Evolutionary conservation across 148 eudicot genomes (phyloP).

Genomic region (Chenopodium quinoa): DNA sequence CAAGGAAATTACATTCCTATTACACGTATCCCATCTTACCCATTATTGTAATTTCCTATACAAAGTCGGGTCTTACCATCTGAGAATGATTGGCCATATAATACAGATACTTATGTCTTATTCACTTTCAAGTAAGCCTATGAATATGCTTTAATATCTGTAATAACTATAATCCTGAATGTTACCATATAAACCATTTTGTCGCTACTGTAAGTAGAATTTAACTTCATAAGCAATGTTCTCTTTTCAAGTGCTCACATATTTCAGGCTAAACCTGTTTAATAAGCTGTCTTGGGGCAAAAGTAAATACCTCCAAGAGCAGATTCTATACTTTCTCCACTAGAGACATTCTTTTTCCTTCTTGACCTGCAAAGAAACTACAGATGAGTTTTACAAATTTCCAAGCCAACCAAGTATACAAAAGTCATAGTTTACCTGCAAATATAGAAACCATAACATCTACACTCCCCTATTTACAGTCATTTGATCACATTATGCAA

Average conservation of each 20-base stretch:
- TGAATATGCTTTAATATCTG: background rate
- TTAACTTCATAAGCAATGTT: background rate
- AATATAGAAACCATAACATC: background rate
- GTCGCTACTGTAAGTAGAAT: background rate
- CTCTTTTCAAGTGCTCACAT: background rate
- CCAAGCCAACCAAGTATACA: background rate
- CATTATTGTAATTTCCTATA: background rate
- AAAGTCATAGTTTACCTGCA: background rate
- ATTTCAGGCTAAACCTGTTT: slow-evolving; percentile 7
- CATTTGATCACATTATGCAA: slow-evolving; percentile 10
- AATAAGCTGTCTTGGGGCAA: background rate
- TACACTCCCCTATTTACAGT: background rate
- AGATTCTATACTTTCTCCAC: slow-evolving; percentile 49
- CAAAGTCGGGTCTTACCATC: background rate
- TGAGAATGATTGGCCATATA: background rate
- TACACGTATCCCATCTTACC: background rate
- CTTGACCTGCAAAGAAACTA: slow-evolving; percentile 41
- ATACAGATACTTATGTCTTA: background rate
- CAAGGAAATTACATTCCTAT: background rate
- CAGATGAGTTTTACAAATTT: background rate
- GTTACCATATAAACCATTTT: background rate
- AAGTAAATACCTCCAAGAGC: slow-evolving; percentile 35
- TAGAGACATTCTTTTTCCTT: slow-evolving; percentile 45
- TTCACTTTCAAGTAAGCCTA: background rate
- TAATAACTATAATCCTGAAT: background rate